These are phyloP conservation scores for Clarireedia hainanense DNA, from an alignment of 2,329 filamentous ascomycete genomes.

Conservation along the genomic window DNA sequence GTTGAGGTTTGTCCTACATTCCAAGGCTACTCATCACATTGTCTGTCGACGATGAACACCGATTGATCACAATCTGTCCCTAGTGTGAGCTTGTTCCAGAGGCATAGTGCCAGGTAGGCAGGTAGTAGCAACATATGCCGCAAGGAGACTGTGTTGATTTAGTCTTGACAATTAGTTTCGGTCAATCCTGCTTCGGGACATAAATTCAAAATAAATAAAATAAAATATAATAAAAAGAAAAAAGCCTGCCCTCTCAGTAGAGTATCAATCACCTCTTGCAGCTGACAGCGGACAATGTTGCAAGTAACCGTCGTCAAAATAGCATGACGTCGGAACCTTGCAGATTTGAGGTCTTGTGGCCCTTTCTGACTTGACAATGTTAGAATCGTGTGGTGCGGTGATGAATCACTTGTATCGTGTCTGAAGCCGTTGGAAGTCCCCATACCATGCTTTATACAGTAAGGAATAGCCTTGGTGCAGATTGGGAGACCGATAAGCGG, in stretches of 20 bases:
- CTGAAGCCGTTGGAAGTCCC: slow-evolving; percentile 7
- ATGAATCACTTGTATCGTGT: slow-evolving; percentile 10
- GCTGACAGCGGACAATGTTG: slow-evolving; percentile 21
- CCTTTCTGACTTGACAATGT: slow-evolving; percentile 6
- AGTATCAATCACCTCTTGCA: slow-evolving; percentile 11
- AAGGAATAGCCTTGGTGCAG: slow-evolving; percentile 6
- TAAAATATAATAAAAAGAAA: background rate
- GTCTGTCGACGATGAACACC: slow-evolving; percentile 15
- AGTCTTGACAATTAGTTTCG: background rate
- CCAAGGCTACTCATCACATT: slow-evolving; percentile 2
- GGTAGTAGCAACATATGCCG: background rate
- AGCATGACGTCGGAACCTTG: slow-evolving; percentile 25
- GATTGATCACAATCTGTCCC: slow-evolving; percentile 10
- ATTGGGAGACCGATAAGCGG: slow-evolving; percentile 2
- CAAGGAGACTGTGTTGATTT: background rate
- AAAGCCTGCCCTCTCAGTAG: background rate
- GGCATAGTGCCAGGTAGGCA: background rate
- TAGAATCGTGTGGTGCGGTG: slow-evolving; percentile 4
- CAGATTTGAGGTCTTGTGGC: slow-evolving; percentile 17
- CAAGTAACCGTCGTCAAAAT: slow-evolving; percentile 20
- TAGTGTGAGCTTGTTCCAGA: background rate
- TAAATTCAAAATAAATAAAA: background rate
- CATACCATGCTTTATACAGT: slow-evolving; percentile 9
- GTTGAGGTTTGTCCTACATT: background rate
- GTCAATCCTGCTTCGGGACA: background rate